Conservation (phyloP, 2,329 filamentous ascomycete species). For the Penicillium thymicola region DNA sequence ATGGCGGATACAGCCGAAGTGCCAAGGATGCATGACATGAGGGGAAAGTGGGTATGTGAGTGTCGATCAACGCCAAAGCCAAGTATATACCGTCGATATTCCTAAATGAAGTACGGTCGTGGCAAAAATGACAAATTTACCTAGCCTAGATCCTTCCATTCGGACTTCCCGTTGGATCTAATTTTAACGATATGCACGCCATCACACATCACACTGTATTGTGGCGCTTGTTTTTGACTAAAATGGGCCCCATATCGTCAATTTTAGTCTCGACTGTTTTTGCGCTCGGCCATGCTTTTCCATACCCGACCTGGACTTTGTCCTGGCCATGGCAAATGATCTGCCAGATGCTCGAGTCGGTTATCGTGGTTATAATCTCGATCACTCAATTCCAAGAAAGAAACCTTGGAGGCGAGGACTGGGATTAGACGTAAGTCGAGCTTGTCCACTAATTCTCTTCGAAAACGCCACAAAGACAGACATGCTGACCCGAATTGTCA, state of each 20-base stretch:
- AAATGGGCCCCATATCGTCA: slow-evolving; percentile 97
- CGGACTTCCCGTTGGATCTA: background rate
- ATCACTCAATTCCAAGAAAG: slow-evolving; percentile 14
- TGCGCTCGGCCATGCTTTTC: slow-evolving; percentile 81
- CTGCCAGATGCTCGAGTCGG: slow-evolving; percentile 11
- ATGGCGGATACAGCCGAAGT: background rate
- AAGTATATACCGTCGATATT: background rate
- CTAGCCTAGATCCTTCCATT: too few relatives aligned
- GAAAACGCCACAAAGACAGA: slow-evolving; percentile 12
- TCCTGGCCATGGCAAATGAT: slow-evolving; percentile 17
- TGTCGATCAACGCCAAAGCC: background rate
- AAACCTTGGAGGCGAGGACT: slow-evolving; percentile 11
- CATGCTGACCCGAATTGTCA: background rate
- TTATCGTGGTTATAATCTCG: slow-evolving; percentile 1
- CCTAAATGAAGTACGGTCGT: background rate
- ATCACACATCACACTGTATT: background rate
- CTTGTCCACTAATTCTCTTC: background rate
- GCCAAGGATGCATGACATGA: background rate
- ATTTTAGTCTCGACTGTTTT: slow-evolving; percentile 98
- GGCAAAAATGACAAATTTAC: background rate
- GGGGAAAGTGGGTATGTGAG: background rate
- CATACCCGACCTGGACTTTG: slow-evolving; percentile 66
- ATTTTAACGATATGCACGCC: background rate
- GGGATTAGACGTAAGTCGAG: slow-evolving; percentile 14
- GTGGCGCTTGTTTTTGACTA: slow-evolving; percentile 90